Percentiles rank a stretch among this genome's conserved stretches.
phyloP scores from a whole-genome alignment of 352 stramenopile genomes.

The Blastocystis sp. region DNA sequence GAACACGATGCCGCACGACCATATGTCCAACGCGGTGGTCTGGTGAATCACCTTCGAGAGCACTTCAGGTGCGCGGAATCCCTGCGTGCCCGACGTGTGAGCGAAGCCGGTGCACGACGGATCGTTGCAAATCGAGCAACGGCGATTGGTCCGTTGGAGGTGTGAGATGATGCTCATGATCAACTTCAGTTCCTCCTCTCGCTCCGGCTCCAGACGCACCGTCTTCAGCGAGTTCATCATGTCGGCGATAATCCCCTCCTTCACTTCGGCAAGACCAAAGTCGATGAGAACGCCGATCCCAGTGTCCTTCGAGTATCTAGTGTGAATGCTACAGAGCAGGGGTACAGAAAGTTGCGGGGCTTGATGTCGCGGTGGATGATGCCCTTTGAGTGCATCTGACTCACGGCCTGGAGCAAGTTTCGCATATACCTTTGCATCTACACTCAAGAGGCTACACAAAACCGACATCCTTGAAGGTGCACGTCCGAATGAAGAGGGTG shows the following conservation, averaged over 20 bases:
- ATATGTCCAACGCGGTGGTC: conserved; percentile 65
- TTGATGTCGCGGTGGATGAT: conserved; percentile 73
- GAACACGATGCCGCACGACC: conserved; percentile 73
- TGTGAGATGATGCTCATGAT: conserved; percentile 60
- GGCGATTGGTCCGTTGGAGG: conserved; percentile 26
- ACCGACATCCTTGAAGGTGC: conserved; percentile 57
- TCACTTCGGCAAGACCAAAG: conserved; percentile 55
- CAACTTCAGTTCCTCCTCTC: neutral
- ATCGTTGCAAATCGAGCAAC: conserved; percentile 50
- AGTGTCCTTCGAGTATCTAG: conserved; percentile 54
- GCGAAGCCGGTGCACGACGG: conserved; percentile 54
- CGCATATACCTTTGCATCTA: conserved; percentile 71
- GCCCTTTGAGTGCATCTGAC: conserved; percentile 44
- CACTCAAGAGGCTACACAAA: neutral
- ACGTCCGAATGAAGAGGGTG: conserved; percentile 52
- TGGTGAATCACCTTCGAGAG: conserved; percentile 70
- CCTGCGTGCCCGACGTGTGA: conserved; percentile 65
- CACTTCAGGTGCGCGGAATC: conserved; percentile 67
- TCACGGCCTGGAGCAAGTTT: conserved; percentile 35
- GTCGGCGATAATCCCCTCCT: conserved; percentile 30
- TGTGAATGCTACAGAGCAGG: neutral
- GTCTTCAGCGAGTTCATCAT: conserved; percentile 8
- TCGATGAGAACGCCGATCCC: conserved; percentile 41
- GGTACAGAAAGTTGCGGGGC: conserved; percentile 70
- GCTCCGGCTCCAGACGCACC: neutral